These are phyloP conservation scores for Pseudocercospora macadamiae DNA, from an alignment of 2,329 filamentous ascomycete genomes.

Conservation along the genomic window DNA sequence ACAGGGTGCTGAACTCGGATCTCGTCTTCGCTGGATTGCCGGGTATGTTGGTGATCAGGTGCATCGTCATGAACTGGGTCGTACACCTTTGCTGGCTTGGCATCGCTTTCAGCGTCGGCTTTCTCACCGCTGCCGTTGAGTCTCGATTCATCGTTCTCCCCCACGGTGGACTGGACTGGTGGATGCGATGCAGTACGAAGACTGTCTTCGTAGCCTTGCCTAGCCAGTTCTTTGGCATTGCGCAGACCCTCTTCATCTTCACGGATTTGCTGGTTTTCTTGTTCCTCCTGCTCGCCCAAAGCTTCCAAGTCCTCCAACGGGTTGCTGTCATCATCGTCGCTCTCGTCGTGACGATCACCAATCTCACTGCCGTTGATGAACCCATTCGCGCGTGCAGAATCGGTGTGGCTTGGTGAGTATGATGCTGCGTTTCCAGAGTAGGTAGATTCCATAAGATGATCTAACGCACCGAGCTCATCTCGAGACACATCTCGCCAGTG, in stretches of 20 bases:
- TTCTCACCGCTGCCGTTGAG: background rate
- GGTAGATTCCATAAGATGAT: conserved; percentile 34
- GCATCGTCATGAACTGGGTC: conserved; percentile 21
- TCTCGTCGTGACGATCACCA: conserved; percentile 31
- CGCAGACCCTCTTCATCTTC: conserved; percentile 37
- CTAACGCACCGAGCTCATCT: conserved; percentile 58
- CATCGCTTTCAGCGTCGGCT: background rate
- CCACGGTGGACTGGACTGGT: background rate
- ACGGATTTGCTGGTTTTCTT: conserved; percentile 29
- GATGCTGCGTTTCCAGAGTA: conserved; percentile 13
- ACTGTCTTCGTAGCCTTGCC: conserved; percentile 35
- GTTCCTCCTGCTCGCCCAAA: conserved; percentile 38
- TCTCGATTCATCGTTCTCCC: background rate
- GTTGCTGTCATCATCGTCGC: conserved; percentile 40
- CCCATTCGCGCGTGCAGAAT: conserved; percentile 20
- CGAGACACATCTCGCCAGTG: conserved; percentile 81
- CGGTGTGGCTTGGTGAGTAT: conserved; percentile 8
- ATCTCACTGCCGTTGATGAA: conserved; percentile 29
- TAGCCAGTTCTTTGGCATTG: conserved; percentile 35
- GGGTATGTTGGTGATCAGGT: background rate
- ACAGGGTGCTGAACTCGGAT: conserved; percentile 1
- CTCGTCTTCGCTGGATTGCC: conserved; percentile 1
- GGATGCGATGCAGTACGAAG: conserved; percentile 4
- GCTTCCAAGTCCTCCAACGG: conserved; percentile 40
- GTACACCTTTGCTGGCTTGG: conserved; percentile 8